Evolutionary conservation across 768 basidiomycete genomes (phyloP).

Genomic region (Hygrophoropsis aurantiaca): DNA sequence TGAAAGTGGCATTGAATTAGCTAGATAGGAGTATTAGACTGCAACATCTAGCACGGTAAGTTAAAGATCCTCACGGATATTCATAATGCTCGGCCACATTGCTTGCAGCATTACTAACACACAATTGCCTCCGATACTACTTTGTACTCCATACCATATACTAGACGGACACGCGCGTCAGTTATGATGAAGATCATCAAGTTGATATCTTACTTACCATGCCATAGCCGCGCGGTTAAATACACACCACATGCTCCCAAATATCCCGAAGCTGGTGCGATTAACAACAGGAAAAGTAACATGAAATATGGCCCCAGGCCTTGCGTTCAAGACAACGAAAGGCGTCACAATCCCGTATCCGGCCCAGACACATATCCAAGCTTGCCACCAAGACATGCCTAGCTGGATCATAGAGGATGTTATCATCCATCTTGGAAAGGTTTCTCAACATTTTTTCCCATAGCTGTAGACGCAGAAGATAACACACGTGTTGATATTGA

Average conservation of each 20-base stretch:
- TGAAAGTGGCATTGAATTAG: slow-evolving; percentile 61
- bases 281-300: slow-evolving; percentile 68
- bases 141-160: slow-evolving; percentile 70
- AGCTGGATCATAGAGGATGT: slow-evolving; percentile 64
- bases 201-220: slow-evolving; percentile 44
- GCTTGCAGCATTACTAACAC: slow-evolving; percentile 66
- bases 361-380: slow-evolving; percentile 73
- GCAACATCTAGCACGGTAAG: not conserved
- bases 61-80: slow-evolving; percentile 46
- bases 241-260: slow-evolving; percentile 70
- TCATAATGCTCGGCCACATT: slow-evolving; percentile 67
- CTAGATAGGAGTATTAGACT: slow-evolving; percentile 23
- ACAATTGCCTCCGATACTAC: slow-evolving; percentile 73
- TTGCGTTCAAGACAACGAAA: slow-evolving; percentile 69
- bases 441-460: too few relatives aligned
- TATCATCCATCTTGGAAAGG: slow-evolving; percentile 74
- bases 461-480: too few relatives aligned
- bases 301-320: slow-evolving; percentile 70
- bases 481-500: slow-evolving; percentile 66
- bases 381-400: slow-evolving; percentile 75
- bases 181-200: not conserved
- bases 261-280: slow-evolving; percentile 68
- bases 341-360: slow-evolving; percentile 56
- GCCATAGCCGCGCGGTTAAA: slow-evolving; percentile 69
- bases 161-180: slow-evolving; percentile 25